Evolutionary conservation across 106 monocot genomes (phyloP), one percentile per base, ranked within the genome.

Genomic region (Vanilla planifolia): DNA sequence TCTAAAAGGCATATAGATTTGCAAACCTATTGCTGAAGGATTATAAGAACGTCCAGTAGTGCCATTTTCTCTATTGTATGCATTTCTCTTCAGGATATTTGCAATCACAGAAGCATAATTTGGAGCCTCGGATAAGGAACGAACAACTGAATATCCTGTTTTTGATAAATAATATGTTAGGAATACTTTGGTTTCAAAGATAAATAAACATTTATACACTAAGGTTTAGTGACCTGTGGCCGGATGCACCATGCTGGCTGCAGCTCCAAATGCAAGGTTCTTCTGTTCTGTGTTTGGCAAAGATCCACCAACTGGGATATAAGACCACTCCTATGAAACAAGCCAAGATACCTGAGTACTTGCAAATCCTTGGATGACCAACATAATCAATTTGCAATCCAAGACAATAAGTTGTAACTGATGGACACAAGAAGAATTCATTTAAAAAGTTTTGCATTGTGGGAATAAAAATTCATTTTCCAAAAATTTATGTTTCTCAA

Each of bases 231-330:
- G 62, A 81, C 95, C 95, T 48, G 95, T 91, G 37, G 95, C 95
- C 51, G 95, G 95, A 80, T 96, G 95, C 41, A 96, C 95, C 90
- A 96, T 90, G 73, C 95, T 96, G 40, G 95, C 95, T 41, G 95
- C 95, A 73, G 95, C 95, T 71, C 95, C 95, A 77, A 96, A 96
- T 39, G 95, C 96, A 64, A 98, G 87, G 64, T 87, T 98, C 52
- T 80, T 91, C 73, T 98, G 96, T n/a, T 90, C 76, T 45, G 96
- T 98, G 60, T 82, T 98, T 61, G 96, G 96, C 43, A 98, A 75
- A 30, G 96, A 98, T 72, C 96, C 96, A 51, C 96, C 96, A 52
- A 98, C 96, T 44, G 96, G 96, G 59, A 98, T 98, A 75, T 98
- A 98, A 27, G 96, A 98, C 96, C 96, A 98, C 68, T 98, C 96